These are phyloP conservation scores for Cubamyces sp. DNA, from an alignment of 768 basidiomycete species.

Conservation along the genomic window DNA sequence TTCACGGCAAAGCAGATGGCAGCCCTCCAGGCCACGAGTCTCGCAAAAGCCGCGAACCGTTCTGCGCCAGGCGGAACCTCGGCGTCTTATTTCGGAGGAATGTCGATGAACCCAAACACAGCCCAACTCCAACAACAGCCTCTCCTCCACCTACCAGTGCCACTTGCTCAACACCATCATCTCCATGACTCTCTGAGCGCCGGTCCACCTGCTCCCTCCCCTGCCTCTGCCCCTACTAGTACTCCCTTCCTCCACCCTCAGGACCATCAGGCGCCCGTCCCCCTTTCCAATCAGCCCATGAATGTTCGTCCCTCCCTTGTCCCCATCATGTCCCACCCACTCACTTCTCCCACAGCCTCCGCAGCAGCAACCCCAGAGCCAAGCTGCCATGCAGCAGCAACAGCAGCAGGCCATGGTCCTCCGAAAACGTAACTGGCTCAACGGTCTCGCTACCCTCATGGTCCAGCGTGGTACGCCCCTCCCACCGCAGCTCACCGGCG, in stretches of 20 bases:
- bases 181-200: conserved; percentile 8
- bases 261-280: conserved; percentile 51
- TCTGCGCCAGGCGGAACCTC: conserved; percentile 54
- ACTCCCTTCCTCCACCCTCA: conserved; percentile 38
- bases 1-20: conserved; percentile 82
- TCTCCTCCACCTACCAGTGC: neutral
- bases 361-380: conserved; percentile 32
- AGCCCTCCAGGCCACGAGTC: conserved; percentile 66
- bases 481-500: conserved; percentile 73
- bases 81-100: conserved; percentile 70
- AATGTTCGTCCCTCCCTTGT: conserved; percentile 29
- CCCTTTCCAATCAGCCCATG: conserved; percentile 44
- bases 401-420: conserved; percentile 42
- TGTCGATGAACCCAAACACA: conserved; percentile 37
- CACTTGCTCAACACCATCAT: conserved; percentile 6
- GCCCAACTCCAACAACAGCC: neutral
- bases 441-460: conserved; percentile 64
- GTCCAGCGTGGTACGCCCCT: conserved; percentile 61
- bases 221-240: conserved; percentile 25
- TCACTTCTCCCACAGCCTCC: conserved; percentile 42
- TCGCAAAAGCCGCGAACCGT: conserved; percentile 61
- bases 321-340: conserved; percentile 28
- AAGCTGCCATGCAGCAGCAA: conserved; percentile 31
- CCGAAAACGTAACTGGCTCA: conserved; percentile 63
- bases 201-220: conserved; percentile 32